Base-by-base conservation (phyloP, 1,139 yeast species). In the Zygoascus sp. region DNA sequence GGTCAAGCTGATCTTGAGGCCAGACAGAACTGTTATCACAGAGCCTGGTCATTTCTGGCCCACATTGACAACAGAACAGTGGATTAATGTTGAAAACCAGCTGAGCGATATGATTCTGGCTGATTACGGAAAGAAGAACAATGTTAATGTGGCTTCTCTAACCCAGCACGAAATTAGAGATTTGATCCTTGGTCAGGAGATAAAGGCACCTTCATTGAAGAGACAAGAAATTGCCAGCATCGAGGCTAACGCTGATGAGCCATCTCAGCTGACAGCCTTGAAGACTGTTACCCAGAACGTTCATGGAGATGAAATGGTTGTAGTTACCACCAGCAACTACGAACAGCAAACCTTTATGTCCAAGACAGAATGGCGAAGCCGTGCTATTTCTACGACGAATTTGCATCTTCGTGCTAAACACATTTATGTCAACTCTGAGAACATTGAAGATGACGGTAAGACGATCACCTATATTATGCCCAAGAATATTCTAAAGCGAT, bases 111-210 rank as follows among this genome's bases (percentile, higher is more conserved):
- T 94, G 64, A 89, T 94, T 51, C 71, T 94, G 53, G 76, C 77
- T 48, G 97, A 90, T 61, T 92, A 88, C 61, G 86, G 95, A 32
- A 81, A 81, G 66, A 84, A 86, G 64, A 83, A 89, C 63, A 84
- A 85, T 57, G 89, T 92, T 40, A 87, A 88, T 59, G 81, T 90
- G 44, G 83, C 87, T 46, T 80, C 96, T 0, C 73, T 94, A 53
- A 94, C 98, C 0, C 96, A 90, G 64, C 81, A 89, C 15, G 98
- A 94, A 67, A 86, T 94, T 35, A 77, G 97, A 48, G 98, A 94
- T 67, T 76, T 94, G 60, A 90, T 94, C 48, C 74, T 94, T 50
- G 99, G 98, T 17, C 97, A 92, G 69, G 95, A 88, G 56, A 83
- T 92, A 50, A 79, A 80, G 58, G 95, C 96, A 0, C 96, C 97